A percentile compares a stretch with the other conserved stretches of the same genome.
Evolutionary conservation across 371 early-diverging fungal species (phyloP).

Genomic region (Thermomucor indicae-seudaticae): DNA sequence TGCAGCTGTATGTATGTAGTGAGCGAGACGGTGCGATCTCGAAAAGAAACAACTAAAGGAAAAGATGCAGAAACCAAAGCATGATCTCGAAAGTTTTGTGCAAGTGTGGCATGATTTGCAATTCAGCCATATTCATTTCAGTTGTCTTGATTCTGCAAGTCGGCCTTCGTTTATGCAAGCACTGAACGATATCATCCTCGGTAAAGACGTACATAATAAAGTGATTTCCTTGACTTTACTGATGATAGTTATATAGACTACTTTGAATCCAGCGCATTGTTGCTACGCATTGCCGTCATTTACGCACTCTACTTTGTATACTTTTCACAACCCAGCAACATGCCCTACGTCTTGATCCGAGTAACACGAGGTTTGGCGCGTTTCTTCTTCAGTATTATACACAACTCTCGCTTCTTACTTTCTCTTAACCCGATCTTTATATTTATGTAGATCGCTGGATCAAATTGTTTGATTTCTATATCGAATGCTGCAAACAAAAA

Average conservation of each 20-base stretch:
- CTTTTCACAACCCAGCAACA: background rate
- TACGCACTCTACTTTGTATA: constrained; percentile 6
- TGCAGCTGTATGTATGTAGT: background rate
- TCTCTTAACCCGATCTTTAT: background rate
- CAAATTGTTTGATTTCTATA: background rate
- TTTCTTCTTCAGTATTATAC: background rate
- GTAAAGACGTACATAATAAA: background rate
- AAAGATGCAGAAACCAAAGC: background rate
- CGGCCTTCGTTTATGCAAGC: constrained; percentile 2
- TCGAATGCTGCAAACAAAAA: background rate
- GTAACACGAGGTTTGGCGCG: background rate
- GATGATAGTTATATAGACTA: background rate
- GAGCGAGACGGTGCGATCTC: background rate
- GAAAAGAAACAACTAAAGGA: background rate
- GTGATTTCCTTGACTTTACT: background rate
- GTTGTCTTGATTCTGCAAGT: background rate
- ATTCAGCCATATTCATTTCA: background rate
- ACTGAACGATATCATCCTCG: background rate
- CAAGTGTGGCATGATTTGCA: background rate
- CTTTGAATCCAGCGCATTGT: background rate
- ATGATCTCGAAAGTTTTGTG: constrained; percentile 1
- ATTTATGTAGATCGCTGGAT: background rate
- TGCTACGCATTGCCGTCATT: background rate
- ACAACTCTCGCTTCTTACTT: background rate
- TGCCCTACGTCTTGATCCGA: background rate